These are phyloP conservation scores for Nemania abortiva DNA, from an alignment of 2,329 filamentous ascomycete species.

Conservation along the genomic window DNA sequence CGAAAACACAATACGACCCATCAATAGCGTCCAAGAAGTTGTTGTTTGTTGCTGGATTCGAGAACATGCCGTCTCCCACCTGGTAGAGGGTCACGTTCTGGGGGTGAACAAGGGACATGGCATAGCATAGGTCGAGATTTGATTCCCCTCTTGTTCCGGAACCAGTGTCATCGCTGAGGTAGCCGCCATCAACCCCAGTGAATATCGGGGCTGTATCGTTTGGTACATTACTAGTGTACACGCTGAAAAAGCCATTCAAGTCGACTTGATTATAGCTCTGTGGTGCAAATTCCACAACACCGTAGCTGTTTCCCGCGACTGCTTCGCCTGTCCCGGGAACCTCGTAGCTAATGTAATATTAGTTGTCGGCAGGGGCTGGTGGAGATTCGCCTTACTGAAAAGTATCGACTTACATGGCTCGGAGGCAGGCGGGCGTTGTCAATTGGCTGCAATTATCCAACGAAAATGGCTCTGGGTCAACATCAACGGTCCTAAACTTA, in stretches of 20 bases:
- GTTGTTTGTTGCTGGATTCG: constrained; percentile 55
- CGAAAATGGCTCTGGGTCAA: neutral
- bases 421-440: constrained; percentile 29
- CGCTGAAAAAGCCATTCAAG: constrained; percentile 29
- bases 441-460: constrained; percentile 19
- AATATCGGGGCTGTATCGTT: constrained; percentile 29
- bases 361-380: neutral
- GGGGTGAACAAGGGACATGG: constrained; percentile 65
- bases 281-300: constrained; percentile 29
- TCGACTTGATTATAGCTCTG: constrained; percentile 28
- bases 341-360: constrained; percentile 9
- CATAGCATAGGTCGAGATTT: constrained; percentile 66
- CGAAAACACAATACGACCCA: constrained; percentile 32
- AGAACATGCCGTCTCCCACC: constrained; percentile 52
- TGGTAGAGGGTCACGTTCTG: constrained; percentile 64
- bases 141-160: constrained; percentile 57
- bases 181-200: constrained; percentile 30
- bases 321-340: constrained; percentile 13
- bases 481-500: neutral
- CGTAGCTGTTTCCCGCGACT: constrained; percentile 27
- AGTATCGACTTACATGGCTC: constrained; percentile 32
- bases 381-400: neutral
- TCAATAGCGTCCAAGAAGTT: constrained; percentile 49
- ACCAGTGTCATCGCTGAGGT: constrained; percentile 4
- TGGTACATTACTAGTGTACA: constrained; percentile 21